Evolutionary conservation across 768 basidiomycete genomes (phyloP).

Genomic region (Dioszegia hungarica): DNA sequence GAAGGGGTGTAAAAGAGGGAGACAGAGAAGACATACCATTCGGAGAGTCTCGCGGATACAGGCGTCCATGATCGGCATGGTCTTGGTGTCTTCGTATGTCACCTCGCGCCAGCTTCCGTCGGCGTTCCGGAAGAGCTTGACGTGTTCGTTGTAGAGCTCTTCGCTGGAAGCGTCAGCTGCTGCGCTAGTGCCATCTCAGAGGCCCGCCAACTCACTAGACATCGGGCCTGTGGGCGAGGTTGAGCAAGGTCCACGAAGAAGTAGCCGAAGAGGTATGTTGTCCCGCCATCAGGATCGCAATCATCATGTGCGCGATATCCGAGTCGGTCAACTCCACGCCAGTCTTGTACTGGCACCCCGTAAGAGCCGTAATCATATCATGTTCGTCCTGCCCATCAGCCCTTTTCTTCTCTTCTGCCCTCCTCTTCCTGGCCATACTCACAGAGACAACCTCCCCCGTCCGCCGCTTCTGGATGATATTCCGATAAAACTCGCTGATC

Average conservation of each 20-base stretch:
- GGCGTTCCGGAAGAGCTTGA: slow-evolving; percentile 68
- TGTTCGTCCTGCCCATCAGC: slow-evolving; percentile 58
- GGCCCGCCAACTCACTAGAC: slow-evolving; percentile 64
- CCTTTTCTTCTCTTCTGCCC: not conserved
- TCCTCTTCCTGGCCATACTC: slow-evolving; percentile 23
- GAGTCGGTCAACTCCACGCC: slow-evolving; percentile 74
- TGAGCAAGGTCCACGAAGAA: slow-evolving; percentile 82
- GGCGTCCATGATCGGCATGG: slow-evolving; percentile 74
- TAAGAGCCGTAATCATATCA: slow-evolving; percentile 88
- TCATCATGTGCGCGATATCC: slow-evolving; percentile 97
- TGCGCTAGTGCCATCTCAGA: too few species aligned
- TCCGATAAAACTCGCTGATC: slow-evolving; percentile 88
- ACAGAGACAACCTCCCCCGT: slow-evolving; percentile 53
- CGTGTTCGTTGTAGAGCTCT: slow-evolving; percentile 71
- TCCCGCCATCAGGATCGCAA: slow-evolving; percentile 97
- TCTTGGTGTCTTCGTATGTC: slow-evolving; percentile 77
- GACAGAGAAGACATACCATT: too few species aligned
- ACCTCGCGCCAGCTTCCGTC: slow-evolving; percentile 75
- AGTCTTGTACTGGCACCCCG: slow-evolving; percentile 74
- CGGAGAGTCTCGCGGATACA: slow-evolving; percentile 74
- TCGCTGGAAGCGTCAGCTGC: slow-evolving; percentile 57
- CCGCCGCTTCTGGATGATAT: slow-evolving; percentile 70
- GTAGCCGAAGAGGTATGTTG: slow-evolving; percentile 96
- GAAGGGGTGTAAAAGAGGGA: too few species aligned
- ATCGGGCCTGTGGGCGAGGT: slow-evolving; percentile 70